A percentile compares a stretch with the other conserved stretches of the same genome.
Conservation (phyloP, 2,329 filamentous ascomycete species). For the Pleurostoma richardsiae region DNA sequence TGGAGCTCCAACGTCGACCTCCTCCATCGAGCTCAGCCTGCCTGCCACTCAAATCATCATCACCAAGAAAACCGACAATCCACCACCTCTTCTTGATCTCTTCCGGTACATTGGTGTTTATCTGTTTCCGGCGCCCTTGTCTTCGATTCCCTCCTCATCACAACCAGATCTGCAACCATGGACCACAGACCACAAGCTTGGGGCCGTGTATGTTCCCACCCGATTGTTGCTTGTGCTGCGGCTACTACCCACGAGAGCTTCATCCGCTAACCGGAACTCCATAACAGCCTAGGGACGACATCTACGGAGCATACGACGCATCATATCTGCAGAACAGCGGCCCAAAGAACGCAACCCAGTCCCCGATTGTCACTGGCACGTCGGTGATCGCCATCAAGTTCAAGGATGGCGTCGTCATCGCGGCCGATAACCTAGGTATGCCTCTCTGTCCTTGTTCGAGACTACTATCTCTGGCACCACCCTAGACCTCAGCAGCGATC, state of each 20-base stretch:
- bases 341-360: conserved; percentile 84
- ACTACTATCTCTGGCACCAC: background rate
- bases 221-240: conserved; percentile 1
- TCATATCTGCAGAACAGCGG: conserved; percentile 70
- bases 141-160: background rate
- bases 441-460: conserved; percentile 3
- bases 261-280: too few relatives aligned
- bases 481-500: too few relatives aligned
- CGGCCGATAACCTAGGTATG: conserved; percentile 90
- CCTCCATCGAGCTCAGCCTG: conserved; percentile 1
- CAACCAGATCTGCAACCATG: conserved; percentile 36
- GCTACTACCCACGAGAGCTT: background rate
- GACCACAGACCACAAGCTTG: conserved; percentile 70
- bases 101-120: too few relatives aligned
- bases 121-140: background rate
- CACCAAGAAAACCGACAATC: background rate
- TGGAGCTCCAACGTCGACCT: conserved; percentile 14
- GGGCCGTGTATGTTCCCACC: conserved; percentile 56
- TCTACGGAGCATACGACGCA: conserved; percentile 90
- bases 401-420: conserved; percentile 93
- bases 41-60: background rate
- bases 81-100: background rate
- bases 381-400: conserved; percentile 95
- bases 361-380: conserved; percentile 91
- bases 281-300: conserved; percentile 84